Conservation (phyloP, 345 rosid genomes). For the Passiflora organensis region DNA sequence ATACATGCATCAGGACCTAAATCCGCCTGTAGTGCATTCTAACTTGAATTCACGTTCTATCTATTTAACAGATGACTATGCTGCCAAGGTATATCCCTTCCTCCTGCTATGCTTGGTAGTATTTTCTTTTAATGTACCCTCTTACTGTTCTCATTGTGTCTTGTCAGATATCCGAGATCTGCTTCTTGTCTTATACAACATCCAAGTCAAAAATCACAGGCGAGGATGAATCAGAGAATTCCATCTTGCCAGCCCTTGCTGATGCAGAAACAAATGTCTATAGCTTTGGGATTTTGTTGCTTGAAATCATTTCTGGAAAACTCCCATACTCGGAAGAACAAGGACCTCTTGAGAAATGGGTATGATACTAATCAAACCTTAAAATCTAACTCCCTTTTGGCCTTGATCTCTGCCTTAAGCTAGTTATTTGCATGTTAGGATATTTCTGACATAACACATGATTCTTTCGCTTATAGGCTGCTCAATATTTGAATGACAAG, state of each 20-base stretch:
- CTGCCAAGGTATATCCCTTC: slow-evolving; percentile 64
- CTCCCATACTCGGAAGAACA: slow-evolving; percentile 60
- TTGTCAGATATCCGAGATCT: slow-evolving; percentile 55
- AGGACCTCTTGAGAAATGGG: slow-evolving; percentile 71
- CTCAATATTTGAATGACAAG: slow-evolving; percentile 46
- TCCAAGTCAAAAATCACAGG: slow-evolving; percentile 26
- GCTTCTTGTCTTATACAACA: slow-evolving; percentile 26
- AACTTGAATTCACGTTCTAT: slow-evolving; percentile 38
- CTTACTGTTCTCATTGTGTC: not conserved
- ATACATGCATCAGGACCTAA: slow-evolving; percentile 83
- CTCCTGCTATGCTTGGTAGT: not conserved
- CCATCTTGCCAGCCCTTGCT: slow-evolving; percentile 35
- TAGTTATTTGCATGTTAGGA: not conserved
- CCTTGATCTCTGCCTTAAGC: not conserved
- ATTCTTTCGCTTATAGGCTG: slow-evolving; percentile 44
- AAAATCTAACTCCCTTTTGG: not conserved
- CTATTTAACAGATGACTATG: slow-evolving; percentile 82
- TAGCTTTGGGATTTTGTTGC: slow-evolving; percentile 67
- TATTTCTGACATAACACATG: slow-evolving; percentile 1
- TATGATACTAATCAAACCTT: slow-evolving; percentile 20
- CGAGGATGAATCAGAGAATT: slow-evolving; percentile 38
- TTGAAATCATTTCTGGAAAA: slow-evolving; percentile 85
- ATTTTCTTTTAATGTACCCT: not conserved
- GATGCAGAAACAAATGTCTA: slow-evolving; percentile 62
- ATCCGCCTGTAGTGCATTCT: slow-evolving; percentile 62